These are phyloP conservation scores for Teratosphaeria destructans DNA, from an alignment of 2,329 filamentous ascomycete species.

Conservation along the genomic window DNA sequence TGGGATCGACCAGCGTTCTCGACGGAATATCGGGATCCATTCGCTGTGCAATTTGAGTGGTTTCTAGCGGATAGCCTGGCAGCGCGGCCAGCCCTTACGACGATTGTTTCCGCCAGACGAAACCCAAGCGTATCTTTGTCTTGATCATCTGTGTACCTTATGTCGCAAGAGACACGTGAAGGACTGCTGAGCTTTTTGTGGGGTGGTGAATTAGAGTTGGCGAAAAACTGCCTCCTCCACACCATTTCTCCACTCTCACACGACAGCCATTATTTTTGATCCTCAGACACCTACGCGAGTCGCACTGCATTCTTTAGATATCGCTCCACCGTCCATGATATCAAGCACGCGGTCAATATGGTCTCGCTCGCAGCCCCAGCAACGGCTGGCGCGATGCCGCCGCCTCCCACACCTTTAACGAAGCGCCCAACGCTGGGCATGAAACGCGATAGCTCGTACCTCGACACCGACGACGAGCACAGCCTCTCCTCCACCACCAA, in stretches of 20 bases:
- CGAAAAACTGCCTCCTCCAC: background rate
- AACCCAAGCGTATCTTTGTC: background rate
- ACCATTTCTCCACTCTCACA: background rate
- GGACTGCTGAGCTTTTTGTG: background rate
- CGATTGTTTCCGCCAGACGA: background rate
- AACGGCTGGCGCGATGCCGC: conserved; percentile 21
- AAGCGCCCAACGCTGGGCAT: conserved; percentile 23
- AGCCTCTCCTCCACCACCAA: conserved; percentile 30
- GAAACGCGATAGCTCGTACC: conserved; percentile 27
- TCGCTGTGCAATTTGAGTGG: background rate
- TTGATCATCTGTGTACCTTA: background rate
- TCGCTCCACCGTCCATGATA: background rate
- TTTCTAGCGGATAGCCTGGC: background rate
- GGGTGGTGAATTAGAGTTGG: background rate
- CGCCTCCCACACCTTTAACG: conserved; percentile 21
- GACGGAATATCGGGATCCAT: background rate
- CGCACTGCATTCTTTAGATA: background rate
- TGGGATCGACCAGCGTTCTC: background rate
- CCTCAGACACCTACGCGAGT: background rate
- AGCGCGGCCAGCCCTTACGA: background rate
- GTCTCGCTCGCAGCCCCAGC: conserved; percentile 22
- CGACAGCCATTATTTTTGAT: background rate
- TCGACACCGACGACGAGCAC: conserved; percentile 27
- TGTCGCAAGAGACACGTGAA: background rate
- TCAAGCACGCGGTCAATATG: conserved; percentile 11